These are phyloP conservation scores for Pythium chondricola DNA, from an alignment of 352 stramenopile genomes.

Conservation along the genomic window DNA sequence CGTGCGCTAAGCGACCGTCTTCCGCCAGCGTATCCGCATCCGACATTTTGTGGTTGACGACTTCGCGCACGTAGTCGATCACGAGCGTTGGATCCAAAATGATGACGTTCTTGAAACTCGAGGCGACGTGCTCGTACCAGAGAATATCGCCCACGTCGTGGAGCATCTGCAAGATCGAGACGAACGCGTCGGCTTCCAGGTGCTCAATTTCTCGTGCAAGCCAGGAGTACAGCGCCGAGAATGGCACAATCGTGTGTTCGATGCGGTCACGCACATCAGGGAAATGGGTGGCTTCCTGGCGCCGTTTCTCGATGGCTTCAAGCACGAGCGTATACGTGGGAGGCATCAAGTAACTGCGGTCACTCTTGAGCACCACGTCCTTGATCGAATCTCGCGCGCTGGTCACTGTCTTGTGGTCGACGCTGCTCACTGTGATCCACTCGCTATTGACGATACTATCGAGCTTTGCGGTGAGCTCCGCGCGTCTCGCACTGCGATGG, in stretches of 20 bases:
- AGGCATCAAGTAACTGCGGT: constrained; percentile 13
- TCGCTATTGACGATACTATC: constrained; percentile 6
- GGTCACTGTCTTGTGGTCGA: not conserved
- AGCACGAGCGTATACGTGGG: constrained; percentile 10
- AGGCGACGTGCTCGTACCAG: constrained; percentile 13
- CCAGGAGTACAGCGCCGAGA: not conserved
- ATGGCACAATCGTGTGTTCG: not conserved
- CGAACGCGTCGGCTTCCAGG: constrained; percentile 4
- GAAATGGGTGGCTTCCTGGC: not conserved
- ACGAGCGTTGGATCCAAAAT: constrained; percentile 22
- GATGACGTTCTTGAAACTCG: constrained; percentile 1
- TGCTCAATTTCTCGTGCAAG: constrained; percentile 9
- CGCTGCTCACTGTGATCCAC: constrained; percentile 7
- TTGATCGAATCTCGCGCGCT: constrained; percentile 1
- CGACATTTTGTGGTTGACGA: constrained; percentile 9
- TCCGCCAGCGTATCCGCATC: too few relatives aligned
- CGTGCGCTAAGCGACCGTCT: constrained; percentile 8
- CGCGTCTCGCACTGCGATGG: too few relatives aligned
- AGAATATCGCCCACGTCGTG: constrained; percentile 15
- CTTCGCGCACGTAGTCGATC: constrained; percentile 21
- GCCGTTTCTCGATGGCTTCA: not conserved
- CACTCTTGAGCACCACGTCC: not conserved
- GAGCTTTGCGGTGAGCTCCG: constrained; percentile 3
- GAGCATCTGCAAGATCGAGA: constrained; percentile 7
- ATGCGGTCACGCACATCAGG: not conserved